Evolutionary conservation across 257 asterid species (phyloP).

Genomic region (Lithospermum erythrorhizon): DNA sequence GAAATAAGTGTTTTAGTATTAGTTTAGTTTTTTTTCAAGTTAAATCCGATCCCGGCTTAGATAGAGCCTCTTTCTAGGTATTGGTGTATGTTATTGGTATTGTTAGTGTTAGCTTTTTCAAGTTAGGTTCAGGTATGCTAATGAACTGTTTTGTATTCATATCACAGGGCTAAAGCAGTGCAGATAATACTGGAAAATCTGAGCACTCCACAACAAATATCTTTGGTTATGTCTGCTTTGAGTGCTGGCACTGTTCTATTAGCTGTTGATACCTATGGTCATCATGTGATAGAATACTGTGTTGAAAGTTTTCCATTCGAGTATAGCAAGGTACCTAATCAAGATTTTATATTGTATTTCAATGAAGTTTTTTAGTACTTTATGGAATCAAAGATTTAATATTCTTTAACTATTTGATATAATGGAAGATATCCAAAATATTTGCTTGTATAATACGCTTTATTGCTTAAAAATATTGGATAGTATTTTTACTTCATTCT

Average conservation of each 20-base stretch:
- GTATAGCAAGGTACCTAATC: slow-evolving; percentile 39
- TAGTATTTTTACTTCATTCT: no score
- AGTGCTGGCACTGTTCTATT: slow-evolving; percentile 32
- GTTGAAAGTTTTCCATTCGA: slow-evolving; percentile 35
- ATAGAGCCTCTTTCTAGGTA: no score
- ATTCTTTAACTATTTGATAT: no score
- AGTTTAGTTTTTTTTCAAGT: not conserved
- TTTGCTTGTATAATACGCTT: no score
- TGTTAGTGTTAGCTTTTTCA: no score
- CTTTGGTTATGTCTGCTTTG: slow-evolving; percentile 28
- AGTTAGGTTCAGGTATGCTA: not conserved
- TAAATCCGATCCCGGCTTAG: no score
- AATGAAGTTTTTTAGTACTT: no score
- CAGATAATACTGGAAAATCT: slow-evolving; percentile 47
- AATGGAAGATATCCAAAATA: no score
- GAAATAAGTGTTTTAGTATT: not conserved
- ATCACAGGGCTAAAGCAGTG: slow-evolving; percentile 42
- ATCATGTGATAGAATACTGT: slow-evolving; percentile 47
- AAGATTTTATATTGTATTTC: not conserved
- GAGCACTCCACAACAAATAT: slow-evolving; percentile 40
- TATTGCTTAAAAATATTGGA: no score
- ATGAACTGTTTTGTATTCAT: not conserved
- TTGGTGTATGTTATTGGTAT: no score
- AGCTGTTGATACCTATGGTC: slow-evolving; percentile 56
- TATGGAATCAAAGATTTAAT: no score